phyloP scores from a whole-genome alignment of 352 stramenopile species.

The Pythium apleroticum region DNA sequence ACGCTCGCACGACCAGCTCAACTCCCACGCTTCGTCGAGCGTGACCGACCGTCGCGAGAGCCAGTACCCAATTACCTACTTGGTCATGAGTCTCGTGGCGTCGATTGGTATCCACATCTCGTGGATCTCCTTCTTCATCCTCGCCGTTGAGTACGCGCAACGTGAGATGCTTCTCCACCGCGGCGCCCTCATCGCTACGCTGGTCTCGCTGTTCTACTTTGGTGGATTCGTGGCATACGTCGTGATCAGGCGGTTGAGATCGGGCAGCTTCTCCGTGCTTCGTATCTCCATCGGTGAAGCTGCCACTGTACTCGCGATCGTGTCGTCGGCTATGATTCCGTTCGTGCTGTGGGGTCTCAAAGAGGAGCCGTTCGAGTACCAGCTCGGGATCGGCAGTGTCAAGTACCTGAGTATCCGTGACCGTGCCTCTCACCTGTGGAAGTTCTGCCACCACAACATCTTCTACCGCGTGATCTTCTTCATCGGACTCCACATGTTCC shows the following conservation, averaged over 20 bases:
- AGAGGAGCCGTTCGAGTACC: neutral
- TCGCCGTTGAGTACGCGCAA: conserved; percentile 29
- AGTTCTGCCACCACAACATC: conserved; percentile 18
- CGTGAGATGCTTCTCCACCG: conserved; percentile 26
- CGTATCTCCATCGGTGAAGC: no score
- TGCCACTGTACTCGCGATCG: neutral
- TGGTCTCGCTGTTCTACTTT: conserved; percentile 15
- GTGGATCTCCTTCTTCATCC: conserved; percentile 20
- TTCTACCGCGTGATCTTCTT: conserved; percentile 13
- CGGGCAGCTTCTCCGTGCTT: no score
- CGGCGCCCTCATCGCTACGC: neutral
- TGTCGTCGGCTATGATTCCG: neutral
- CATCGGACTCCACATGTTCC: conserved; percentile 7
- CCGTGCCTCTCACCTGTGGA: neutral
- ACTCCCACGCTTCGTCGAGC: no score
- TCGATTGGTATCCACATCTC: conserved; percentile 25
- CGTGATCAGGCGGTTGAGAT: neutral
- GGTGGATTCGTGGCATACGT: neutral
- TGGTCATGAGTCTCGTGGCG: conserved; percentile 17
- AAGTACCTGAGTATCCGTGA: no score
- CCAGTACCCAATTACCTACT: conserved; percentile 5
- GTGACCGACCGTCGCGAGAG: no score
- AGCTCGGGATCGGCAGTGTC: no score
- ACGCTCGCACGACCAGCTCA: no score
- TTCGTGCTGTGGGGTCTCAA: neutral